Base-by-base conservation (phyloP, 2,329 filamentous ascomycete species). In the Colletotrichum sp. region DNA sequence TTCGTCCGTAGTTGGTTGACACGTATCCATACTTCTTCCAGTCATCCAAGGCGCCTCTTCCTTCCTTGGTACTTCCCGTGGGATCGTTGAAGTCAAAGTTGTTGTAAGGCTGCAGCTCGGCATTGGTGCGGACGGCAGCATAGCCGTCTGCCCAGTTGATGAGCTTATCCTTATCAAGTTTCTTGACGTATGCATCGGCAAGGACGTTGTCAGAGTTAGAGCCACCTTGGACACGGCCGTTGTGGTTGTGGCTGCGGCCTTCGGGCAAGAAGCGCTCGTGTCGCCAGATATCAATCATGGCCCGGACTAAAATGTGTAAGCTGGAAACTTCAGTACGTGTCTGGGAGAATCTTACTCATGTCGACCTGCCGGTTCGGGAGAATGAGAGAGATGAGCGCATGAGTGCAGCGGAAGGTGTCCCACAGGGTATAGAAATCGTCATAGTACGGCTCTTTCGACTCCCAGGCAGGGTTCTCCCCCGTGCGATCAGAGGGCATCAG, bases 401-500 rank as follows among this genome's bases (percentile, higher is more conserved):
- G 88, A 2, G 89, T 88, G 79, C 89, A 92, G 63, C 90, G 86
- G 81, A 92, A 92, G 8, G 82, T 82, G 59, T 86, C 85, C 91
- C 91, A 92, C 15, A 90, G 84, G 0, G 90, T 92, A 80, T 91
- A 92, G 63, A 90, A 88, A 77, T 92, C 90, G 67, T 92, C 90
- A 79, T 90, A 92, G 75, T 90, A 92, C 2, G 91, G 90, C 78
- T 92, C 90, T 0, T 80, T 80, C 2, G 87, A 89, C 6, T 83
- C 81, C 90, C 91, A 92, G 5, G 84, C 80, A 0, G 90, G 90
- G 71, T 92, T 93, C 78, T 93, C 90, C 2, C 89, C 90, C 0
- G 90, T 92, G 8, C 89, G 86, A 74, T 93, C 90, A 0, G 90
- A 92, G 0, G 91, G 91, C 77, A 92, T 89, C n/a, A 93, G 80